These are phyloP conservation scores for Arthonia radiata DNA, from an alignment of 495 filamentous ascomycete species.

Conservation along the genomic window DNA sequence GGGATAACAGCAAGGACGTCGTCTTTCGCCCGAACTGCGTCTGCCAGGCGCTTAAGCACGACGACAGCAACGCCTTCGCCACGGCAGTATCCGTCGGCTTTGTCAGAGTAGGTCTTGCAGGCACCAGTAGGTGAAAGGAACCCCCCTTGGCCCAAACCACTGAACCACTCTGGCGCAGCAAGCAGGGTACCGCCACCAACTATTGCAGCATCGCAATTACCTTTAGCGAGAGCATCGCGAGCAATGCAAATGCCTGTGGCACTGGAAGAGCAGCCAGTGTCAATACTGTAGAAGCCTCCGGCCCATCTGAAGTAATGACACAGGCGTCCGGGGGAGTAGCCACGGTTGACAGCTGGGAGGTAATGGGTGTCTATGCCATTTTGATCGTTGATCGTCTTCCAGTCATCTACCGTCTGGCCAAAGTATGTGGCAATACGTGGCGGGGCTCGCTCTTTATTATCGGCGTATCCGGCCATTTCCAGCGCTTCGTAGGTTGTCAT, in stretches of 20 bases:
- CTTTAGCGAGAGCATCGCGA: not conserved
- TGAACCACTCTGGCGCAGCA: too few relatives aligned
- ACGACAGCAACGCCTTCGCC: slow-evolving; percentile 20
- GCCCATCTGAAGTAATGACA: not conserved
- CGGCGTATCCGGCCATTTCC: slow-evolving; percentile 15
- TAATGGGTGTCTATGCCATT: not conserved
- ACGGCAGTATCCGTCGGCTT: slow-evolving; percentile 24
- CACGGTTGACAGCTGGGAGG: not conserved
- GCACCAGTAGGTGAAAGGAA: slow-evolving; percentile 10
- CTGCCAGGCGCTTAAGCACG: slow-evolving; percentile 25
- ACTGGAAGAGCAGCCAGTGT: slow-evolving; percentile 1
- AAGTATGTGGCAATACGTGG: not conserved
- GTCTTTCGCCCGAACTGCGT: slow-evolving; percentile 23
- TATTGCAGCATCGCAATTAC: slow-evolving; percentile 1
- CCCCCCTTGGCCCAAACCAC: not conserved
- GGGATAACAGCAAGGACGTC: slow-evolving; percentile 21
- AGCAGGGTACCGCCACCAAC: slow-evolving; percentile 1
- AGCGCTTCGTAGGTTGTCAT: slow-evolving; percentile 15
- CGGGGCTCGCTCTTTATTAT: too few relatives aligned
- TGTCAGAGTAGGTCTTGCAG: slow-evolving; percentile 18
- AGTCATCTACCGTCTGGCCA: not conserved
- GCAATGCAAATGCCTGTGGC: not conserved
- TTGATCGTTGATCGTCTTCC: not conserved
- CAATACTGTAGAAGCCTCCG: not conserved
- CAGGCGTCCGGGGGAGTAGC: not conserved